Evolutionary conservation across 1,139 yeast genomes (phyloP), one percentile per base, ranked within the genome.

Genomic region (Pichia sp.): DNA sequence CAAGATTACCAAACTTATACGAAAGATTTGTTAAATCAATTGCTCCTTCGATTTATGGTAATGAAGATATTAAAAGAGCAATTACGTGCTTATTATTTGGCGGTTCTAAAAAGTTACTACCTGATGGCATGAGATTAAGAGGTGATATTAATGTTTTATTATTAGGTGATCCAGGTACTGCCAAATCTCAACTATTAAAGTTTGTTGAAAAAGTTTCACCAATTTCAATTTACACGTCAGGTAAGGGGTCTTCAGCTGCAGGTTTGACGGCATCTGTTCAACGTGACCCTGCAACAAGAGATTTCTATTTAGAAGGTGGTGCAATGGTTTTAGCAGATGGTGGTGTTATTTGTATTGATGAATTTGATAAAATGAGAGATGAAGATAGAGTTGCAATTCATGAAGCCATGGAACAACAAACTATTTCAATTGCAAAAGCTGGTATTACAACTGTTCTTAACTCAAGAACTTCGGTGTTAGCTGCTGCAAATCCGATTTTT

Each of bases 401-500:
- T 70, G 99, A 93, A 75, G 99, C 99, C 10, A 93, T 93, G 99
- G 99, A 93, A 73, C 99, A 93, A 71, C 99, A 93, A 71, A 93
- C 99, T 0, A 93, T 93, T 60, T 91, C 98, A n/a, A 90, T 93
- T 67, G 99, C 99, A 46, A 93, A 93, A 69, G 99, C 99, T 11
- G 99, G 99, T 69, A 93, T 93, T 62, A 93, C 98, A 5, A 95
- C 99, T 0, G 90, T 93, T 53, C 77, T 93, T 60, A 93, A 93
- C 68, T 91, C 99, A 2, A 79, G 99, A 72, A 93, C 99, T 0
- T 84, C 96, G 42, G 99, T 95, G 1, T 74, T 95, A 49, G 99
- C 99, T 0, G 99, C 99, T 29, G 99, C 99, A 7, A 95, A 95
- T 69, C 99, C 99, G 9, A 83, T 90, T 34, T 93, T 87, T 68